A percentile compares a stretch with the other conserved stretches of the same genome.
Conservation (phyloP, 2,329 filamentous ascomycete species). For the Talaromyces sp. region DNA sequence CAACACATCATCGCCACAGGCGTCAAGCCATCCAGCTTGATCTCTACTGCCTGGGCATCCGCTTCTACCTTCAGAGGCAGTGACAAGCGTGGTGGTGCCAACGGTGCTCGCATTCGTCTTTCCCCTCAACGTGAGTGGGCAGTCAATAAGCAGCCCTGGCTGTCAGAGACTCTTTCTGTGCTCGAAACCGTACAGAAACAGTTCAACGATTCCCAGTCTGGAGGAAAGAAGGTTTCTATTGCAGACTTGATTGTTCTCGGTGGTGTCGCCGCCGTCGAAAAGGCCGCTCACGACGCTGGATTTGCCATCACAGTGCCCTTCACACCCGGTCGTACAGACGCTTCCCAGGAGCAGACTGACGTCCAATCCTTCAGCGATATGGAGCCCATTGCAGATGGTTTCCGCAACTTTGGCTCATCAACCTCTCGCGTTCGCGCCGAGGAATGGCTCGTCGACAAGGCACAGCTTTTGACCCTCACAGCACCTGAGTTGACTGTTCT, state of each 20-base stretch:
- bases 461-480: conserved; percentile 66
- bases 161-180: conserved; percentile 58
- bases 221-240: conserved; percentile 70
- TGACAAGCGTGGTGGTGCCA: conserved; percentile 80
- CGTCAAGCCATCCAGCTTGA: conserved; percentile 58
- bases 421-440: conserved; percentile 62
- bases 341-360: conserved; percentile 70
- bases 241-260: conserved; percentile 75
- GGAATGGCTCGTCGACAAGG: conserved; percentile 68
- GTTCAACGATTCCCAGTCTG: conserved; percentile 55
- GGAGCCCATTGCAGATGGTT: conserved; percentile 68
- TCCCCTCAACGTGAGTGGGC: conserved; percentile 69
- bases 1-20: conserved; percentile 63
- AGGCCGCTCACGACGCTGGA: conserved; percentile 48
- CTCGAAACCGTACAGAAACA: conserved; percentile 64
- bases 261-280: conserved; percentile 68
- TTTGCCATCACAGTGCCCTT: conserved; percentile 64
- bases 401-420: conserved; percentile 73
- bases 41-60: conserved; percentile 66
- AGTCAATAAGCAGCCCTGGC: conserved; percentile 68
- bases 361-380: conserved; percentile 61
- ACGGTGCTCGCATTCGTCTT: conserved; percentile 73
- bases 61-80: conserved; percentile 69
- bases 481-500: conserved; percentile 69
- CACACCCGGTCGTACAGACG: conserved; percentile 68